Conservation (phyloP, 1,284 basidiomycete species). For the Cutaneotrichosporon cavernicola region DNA sequence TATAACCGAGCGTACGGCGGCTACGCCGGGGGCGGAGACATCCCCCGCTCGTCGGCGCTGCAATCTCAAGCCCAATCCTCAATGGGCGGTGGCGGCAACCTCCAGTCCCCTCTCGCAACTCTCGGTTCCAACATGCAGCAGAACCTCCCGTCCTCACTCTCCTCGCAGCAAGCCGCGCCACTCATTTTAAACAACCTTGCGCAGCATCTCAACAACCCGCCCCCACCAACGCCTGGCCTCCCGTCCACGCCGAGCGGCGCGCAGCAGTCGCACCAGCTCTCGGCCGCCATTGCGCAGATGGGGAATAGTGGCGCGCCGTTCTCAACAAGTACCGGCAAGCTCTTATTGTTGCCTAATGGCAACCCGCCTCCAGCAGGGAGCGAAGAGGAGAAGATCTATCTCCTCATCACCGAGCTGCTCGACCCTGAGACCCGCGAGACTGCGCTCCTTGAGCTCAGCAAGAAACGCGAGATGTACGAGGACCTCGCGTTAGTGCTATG, state of each 20-base stretch:
- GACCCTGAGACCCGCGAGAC: conserved; percentile 68
- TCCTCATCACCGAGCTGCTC: conserved; percentile 57
- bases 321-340: conserved; percentile 38
- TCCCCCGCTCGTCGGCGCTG: conserved; percentile 22
- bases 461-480: conserved; percentile 99
- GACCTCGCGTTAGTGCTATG: conserved; percentile 96
- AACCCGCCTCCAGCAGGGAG: conserved; percentile 45
- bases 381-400: conserved; percentile 59
- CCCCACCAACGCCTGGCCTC: conserved; percentile 16
- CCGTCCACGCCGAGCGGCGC: not conserved
- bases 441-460: conserved; percentile 91
- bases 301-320: conserved; percentile 16
- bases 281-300: conserved; percentile 7
- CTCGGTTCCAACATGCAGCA: conserved; percentile 12
- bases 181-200: conserved; percentile 51
- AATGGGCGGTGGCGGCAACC: conserved; percentile 7
- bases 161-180: conserved; percentile 28
- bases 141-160: not conserved
- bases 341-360: conserved; percentile 50
- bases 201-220: conserved; percentile 54
- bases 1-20: conserved; percentile 25
- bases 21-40: conserved; percentile 19
- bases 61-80: conserved; percentile 17
- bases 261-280: conserved; percentile 7
- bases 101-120: not conserved